phyloP scores from a whole-genome alignment of 2,329 filamentous ascomycete genomes.

The Cercospora berteroae region DNA sequence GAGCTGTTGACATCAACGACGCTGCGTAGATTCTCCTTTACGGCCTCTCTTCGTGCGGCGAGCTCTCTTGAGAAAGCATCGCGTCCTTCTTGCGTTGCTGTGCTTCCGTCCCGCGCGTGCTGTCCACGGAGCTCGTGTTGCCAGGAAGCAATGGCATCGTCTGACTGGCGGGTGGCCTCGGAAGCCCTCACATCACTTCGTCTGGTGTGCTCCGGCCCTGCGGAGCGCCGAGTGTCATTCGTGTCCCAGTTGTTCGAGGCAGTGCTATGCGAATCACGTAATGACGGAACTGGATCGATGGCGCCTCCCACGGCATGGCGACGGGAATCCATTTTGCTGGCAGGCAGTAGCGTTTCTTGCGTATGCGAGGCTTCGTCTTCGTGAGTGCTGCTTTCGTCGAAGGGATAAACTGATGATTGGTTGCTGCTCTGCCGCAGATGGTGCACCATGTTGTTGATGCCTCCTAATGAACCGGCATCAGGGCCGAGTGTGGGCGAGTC shows the following conservation, averaged over 20 bases:
- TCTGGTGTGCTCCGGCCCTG: slow-evolving; percentile 27
- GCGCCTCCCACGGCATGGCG: slow-evolving; percentile 10
- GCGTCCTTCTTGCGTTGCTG: slow-evolving; percentile 55
- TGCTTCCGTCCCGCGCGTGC: slow-evolving; percentile 51
- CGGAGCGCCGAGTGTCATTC: slow-evolving; percentile 49
- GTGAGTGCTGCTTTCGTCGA: slow-evolving; percentile 47
- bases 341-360: slow-evolving; percentile 26
- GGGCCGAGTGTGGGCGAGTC: slow-evolving; percentile 83
- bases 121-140: slow-evolving; percentile 49
- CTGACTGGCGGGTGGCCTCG: slow-evolving; percentile 25
- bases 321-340: slow-evolving; percentile 23
- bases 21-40: slow-evolving; percentile 67
- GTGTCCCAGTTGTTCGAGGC: slow-evolving; percentile 57
- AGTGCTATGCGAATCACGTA: slow-evolving; percentile 49
- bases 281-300: slow-evolving; percentile 12
- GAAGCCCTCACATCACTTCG: slow-evolving; percentile 19
- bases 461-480: slow-evolving; percentile 45
- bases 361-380: slow-evolving; percentile 27
- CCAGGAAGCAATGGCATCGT: slow-evolving; percentile 41
- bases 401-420: slow-evolving; percentile 70
- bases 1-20: slow-evolving; percentile 62
- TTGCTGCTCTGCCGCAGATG: slow-evolving; percentile 81
- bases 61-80: slow-evolving; percentile 73
- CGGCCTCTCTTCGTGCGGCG: slow-evolving; percentile 66
- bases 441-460: slow-evolving; percentile 61